A percentile compares a stretch with the other conserved stretches of the same genome.
phyloP scores from a whole-genome alignment of 306 rosid genomes.

The Rosa persica region DNA sequence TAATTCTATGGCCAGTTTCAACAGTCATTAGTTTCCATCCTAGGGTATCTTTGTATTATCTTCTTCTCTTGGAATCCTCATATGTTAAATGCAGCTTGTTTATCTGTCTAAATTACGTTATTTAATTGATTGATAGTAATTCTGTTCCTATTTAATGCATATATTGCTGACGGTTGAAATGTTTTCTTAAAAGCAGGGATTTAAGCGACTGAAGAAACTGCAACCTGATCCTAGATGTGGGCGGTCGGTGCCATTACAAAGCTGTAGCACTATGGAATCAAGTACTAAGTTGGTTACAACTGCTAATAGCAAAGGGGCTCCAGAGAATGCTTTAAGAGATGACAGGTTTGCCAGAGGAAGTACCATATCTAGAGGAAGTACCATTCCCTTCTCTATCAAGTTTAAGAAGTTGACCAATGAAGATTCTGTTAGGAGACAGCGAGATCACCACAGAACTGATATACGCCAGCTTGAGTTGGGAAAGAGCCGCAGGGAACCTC shows the following conservation, averaged over 20 bases:
- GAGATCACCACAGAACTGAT: conserved; percentile 61
- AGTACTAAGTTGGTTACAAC: conserved; percentile 37
- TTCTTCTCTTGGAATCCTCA: neutral
- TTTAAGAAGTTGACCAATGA: conserved; percentile 58
- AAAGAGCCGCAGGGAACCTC: conserved; percentile 44
- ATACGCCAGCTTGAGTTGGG: conserved; percentile 43
- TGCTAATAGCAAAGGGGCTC: conserved; percentile 38
- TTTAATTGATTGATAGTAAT: neutral
- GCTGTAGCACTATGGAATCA: conserved; percentile 50
- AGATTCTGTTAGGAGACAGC: conserved; percentile 48
- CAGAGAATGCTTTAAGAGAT: conserved; percentile 39
- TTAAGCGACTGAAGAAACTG: conserved; percentile 72
- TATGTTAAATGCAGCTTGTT: neutral
- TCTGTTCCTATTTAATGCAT: neutral
- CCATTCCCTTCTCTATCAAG: conserved; percentile 61
- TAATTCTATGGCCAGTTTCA: neutral
- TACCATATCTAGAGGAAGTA: conserved; percentile 32
- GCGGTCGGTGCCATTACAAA: conserved; percentile 32
- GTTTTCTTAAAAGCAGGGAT: conserved; percentile 49
- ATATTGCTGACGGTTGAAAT: conserved; percentile 13
- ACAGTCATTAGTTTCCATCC: neutral
- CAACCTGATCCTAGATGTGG: conserved; percentile 53
- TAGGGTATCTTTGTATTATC: neutral
- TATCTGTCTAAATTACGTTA: neutral
- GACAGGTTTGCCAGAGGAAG: conserved; percentile 56